Evolutionary conservation across 1,284 basidiomycete species (phyloP).

Genomic region (Volvariella surrecta): DNA sequence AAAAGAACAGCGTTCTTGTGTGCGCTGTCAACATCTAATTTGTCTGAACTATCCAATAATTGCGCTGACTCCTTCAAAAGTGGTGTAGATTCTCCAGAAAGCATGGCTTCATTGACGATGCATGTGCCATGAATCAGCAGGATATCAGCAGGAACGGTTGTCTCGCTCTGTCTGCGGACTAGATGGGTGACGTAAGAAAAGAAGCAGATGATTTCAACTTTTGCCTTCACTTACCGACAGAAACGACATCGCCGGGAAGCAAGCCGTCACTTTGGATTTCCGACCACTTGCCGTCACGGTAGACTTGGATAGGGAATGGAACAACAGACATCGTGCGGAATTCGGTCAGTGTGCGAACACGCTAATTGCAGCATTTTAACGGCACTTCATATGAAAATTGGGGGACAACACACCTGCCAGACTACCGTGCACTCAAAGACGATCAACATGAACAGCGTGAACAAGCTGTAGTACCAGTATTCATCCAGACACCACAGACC

Average conservation of each 20-base stretch:
- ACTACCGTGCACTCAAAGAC: conserved; percentile 97
- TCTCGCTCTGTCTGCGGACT: conserved; percentile 77
- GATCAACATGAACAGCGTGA: conserved; percentile 94
- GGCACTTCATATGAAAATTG: neutral
- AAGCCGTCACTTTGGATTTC: conserved; percentile 78
- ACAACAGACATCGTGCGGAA: conserved; percentile 93
- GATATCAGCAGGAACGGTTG: conserved; percentile 85
- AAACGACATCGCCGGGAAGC: conserved; percentile 86
- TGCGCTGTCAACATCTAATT: conserved; percentile 73
- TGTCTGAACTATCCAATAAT: conserved; percentile 68
- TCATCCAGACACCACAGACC: conserved; percentile 94
- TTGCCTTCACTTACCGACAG: conserved; percentile 42
- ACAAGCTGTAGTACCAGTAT: conserved; percentile 96
- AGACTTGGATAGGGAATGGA: conserved; percentile 79
- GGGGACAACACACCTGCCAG: conserved; percentile 65
- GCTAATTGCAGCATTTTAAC: conserved; percentile 40
- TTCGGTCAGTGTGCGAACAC: conserved; percentile 83
- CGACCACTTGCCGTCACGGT: conserved; percentile 75
- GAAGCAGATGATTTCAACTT: neutral
- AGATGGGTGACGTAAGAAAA: conserved; percentile 4
- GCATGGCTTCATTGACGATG: conserved; percentile 97
- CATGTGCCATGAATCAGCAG: conserved; percentile 82
- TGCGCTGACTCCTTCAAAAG: conserved; percentile 90
- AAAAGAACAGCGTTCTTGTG: conserved; percentile 90
- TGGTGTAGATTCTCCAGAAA: conserved; percentile 94